Base-by-base conservation (phyloP, 768 basidiomycete species). In the Infundibulicybe gibba region DNA sequence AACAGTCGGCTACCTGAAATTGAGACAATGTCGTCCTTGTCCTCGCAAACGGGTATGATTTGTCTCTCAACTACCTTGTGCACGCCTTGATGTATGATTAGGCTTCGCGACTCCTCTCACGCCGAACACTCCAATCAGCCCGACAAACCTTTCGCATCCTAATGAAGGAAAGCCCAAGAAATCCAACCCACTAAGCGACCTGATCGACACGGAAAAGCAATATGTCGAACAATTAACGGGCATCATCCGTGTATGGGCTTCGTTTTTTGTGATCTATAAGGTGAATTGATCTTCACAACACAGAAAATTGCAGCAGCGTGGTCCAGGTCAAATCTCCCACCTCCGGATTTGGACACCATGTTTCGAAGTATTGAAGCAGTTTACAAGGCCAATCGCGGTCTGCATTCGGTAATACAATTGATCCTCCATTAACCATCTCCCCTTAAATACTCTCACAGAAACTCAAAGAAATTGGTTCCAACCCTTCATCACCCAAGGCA, bases 301-400 rank as follows among this genome's bases (percentile, higher is more conserved):
- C 61, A 98, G 94, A 92, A 89, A 81, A 89, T 97, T 4, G 97
- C 97, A 9, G 85, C 87, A n/a, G 97, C 97, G 41, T 99, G 97
- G 97, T 97, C 94, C 9, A 75, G 93, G 35, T 80, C 84, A 34
- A 97, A 97, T 64, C 84, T 99, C 33, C 97, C 97, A 14, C 97
- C 97, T 13, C 80, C 80, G 6, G 87, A 90, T 54, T 76, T 99
- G 25, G 97, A 99, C 65, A 67, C 76, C 44, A 95, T 98, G 90
- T 99, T 99, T 67, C 77, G 97, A 53, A 85, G 86, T 54, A 82
- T 98, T 43, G 97, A 99, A 66, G 79, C 77, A 17, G 82, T 98
- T 15, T 99, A 94, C 73, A 89, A 92, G 64, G 88, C 91, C 16
- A 97, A 94, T 68, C 83, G 93, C 47, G 66, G 74, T 1, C 76